Conservation (phyloP, 495 filamentous ascomycete genomes). For the Friedmanniomyces simplex region DNA sequence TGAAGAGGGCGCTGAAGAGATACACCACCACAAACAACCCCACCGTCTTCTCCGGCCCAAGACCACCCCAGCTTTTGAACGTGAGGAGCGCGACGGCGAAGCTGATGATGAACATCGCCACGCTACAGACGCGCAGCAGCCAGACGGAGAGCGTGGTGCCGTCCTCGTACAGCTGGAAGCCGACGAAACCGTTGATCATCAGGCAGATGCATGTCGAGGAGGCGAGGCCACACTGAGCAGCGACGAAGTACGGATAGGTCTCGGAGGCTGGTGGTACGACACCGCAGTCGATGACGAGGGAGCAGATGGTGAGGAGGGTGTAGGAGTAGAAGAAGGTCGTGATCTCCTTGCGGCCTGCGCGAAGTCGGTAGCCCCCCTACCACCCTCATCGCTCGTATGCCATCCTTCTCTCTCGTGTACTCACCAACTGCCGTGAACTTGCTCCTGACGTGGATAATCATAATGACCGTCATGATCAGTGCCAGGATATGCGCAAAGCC, state of each 20-base stretch:
- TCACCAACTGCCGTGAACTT: constrained; percentile 98
- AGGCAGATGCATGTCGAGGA: constrained; percentile 83
- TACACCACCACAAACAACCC: constrained; percentile 91
- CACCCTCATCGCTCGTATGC: background rate
- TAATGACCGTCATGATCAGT: constrained; percentile 83
- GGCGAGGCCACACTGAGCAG: constrained; percentile 79
- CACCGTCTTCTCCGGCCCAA: constrained; percentile 73
- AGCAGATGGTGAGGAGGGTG: constrained; percentile 77
- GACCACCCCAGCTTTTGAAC: constrained; percentile 83
- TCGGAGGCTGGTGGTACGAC: constrained; percentile 73
- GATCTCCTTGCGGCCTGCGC: constrained; percentile 90
- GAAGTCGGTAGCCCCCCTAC: background rate
- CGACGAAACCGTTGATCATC: constrained; percentile 95
- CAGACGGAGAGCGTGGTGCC: constrained; percentile 92
- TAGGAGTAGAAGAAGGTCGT: constrained; percentile 96
- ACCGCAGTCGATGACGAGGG: constrained; percentile 85
- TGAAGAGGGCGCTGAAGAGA: constrained; percentile 74
- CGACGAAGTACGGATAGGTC: constrained; percentile 83
- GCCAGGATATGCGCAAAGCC: constrained; percentile 89
- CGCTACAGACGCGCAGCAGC: constrained; percentile 70
- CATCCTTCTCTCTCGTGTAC: constrained; percentile 29
- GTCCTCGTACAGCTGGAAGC: constrained; percentile 97
- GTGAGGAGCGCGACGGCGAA: constrained; percentile 82
- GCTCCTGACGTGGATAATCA: constrained; percentile 90
- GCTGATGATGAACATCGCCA: constrained; percentile 75